These are phyloP conservation scores for Hyphopichia fennica DNA, from an alignment of 1,139 yeast species.

Conservation along the genomic window DNA sequence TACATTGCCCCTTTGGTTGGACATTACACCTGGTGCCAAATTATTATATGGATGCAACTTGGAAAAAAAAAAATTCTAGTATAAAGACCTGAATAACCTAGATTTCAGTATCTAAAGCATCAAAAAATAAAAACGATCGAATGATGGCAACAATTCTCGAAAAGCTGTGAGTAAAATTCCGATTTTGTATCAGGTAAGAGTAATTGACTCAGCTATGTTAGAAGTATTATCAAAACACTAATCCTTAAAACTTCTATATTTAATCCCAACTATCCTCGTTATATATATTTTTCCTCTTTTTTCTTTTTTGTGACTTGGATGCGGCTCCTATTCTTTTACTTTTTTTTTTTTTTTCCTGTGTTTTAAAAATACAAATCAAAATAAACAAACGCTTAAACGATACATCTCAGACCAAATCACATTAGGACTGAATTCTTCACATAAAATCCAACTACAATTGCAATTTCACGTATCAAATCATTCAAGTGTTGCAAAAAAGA, in stretches of 20 bases:
- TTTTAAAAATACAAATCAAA: not conserved
- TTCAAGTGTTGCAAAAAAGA: not conserved
- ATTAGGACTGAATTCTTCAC: no score
- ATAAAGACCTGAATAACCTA: not conserved
- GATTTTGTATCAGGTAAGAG: no score
- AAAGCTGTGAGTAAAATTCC: no score
- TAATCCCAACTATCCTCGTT: not conserved
- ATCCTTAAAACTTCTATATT: not conserved
- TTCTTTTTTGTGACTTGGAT: not conserved
- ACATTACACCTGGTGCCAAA: conserved; percentile 4
- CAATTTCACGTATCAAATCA: no score
- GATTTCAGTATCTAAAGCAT: not conserved
- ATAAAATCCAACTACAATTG: no score
- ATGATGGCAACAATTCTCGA: no score
- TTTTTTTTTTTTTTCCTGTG: not conserved
- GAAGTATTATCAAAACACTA: no score
- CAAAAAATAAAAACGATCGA: no score
- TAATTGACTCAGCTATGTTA: no score
- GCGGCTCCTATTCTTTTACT: not conserved
- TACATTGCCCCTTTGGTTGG: conserved; percentile 1
- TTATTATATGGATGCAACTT: conserved; percentile 8
- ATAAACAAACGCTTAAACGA: no score
- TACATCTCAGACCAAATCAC: no score
- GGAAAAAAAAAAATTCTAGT: not conserved
- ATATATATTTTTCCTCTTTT: not conserved